A percentile compares a stretch with the other conserved stretches of the same genome.
Evolutionary conservation across 2,329 filamentous ascomycete species (phyloP).

Genomic region (Ceratocystis eucalypticola): DNA sequence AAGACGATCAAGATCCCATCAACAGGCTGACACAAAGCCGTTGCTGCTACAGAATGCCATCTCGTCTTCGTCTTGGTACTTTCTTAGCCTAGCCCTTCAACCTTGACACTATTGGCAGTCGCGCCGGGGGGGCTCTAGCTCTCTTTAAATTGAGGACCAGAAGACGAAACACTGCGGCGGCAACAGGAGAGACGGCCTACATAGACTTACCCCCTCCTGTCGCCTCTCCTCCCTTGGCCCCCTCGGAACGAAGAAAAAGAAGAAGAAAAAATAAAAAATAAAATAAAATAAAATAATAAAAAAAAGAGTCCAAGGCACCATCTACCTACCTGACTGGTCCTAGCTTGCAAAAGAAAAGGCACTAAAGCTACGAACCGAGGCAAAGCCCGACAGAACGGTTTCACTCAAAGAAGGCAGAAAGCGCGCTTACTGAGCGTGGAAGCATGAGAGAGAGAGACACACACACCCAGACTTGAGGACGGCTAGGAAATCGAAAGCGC

Average conservation of each 20-base stretch:
- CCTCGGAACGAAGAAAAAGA: no score
- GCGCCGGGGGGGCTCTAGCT: not conserved
- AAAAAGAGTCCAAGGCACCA: not conserved
- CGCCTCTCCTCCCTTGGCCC: no score
- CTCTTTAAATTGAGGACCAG: not conserved
- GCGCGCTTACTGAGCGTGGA: no score
- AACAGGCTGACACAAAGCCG: constrained; percentile 4
- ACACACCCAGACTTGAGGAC: not conserved
- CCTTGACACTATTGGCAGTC: not conserved
- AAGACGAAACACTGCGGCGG: not conserved
- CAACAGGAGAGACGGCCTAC: no score
- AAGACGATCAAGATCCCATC: not conserved
- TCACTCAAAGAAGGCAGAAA: not conserved
- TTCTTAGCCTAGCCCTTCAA: not conserved
- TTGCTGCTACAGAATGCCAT: not conserved
- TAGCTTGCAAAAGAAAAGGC: not conserved
- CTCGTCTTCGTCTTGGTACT: constrained; percentile 2
- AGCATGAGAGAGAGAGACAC: not conserved
- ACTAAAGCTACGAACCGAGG: not conserved
- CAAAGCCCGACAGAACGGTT: not conserved
- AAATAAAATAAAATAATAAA: no score
- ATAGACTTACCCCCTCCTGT: no score
- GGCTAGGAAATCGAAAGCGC: not conserved
- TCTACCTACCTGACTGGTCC: not conserved
- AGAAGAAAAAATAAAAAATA: no score